Base-by-base conservation (phyloP, 768 basidiomycete genomes). In the Dioszegia hungarica region DNA sequence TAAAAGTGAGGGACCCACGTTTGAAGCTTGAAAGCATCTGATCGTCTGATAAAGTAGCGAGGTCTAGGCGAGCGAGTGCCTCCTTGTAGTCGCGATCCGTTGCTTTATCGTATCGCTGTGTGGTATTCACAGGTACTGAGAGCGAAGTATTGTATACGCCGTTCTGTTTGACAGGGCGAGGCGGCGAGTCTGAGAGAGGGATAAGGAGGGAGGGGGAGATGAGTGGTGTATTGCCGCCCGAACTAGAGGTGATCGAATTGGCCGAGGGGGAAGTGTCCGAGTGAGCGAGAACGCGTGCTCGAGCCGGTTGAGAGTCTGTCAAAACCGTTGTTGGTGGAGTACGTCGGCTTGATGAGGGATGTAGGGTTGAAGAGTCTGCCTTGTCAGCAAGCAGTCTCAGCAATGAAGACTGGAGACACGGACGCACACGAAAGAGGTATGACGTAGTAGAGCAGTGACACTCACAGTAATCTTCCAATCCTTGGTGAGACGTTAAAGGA, bases 21-120 rank as follows among this genome's bases (percentile, higher is more conserved):
- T 72, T 72, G 56, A 68, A 68, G 50, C 64, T 66, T 38, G 67
- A 68, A 53, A 72, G 64, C 67, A 72, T 72, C 45, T 66, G 62
- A 62, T 62, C 64, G 43, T 64, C 51, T 37, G 19, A 38, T 17
- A 38, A 15, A 19, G 24, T 38, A 11, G 41, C 41, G 19, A 20
- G 19, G 20, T 43, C 41, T 11, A 43, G 24, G 5, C 41, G 41
- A 22, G 10, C 41, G 19, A 43, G 24, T 19, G 41, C 20, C 8
- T 43, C 41, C 19, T 25, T 19, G 41, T 43, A 43, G n/a, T 22
- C 24, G 11, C 41, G 41, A 24, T 43, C 41, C 41, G 41, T 19
- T 19, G 41, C 24, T 25, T 19, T 24, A 22, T 43, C 24, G 41
- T 9, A 11, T 43, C 8, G 41, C 5, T 19, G 5, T 24, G 41